Conservation (phyloP, 257 asterid genomes). For the Handroanthus guayacan region DNA sequence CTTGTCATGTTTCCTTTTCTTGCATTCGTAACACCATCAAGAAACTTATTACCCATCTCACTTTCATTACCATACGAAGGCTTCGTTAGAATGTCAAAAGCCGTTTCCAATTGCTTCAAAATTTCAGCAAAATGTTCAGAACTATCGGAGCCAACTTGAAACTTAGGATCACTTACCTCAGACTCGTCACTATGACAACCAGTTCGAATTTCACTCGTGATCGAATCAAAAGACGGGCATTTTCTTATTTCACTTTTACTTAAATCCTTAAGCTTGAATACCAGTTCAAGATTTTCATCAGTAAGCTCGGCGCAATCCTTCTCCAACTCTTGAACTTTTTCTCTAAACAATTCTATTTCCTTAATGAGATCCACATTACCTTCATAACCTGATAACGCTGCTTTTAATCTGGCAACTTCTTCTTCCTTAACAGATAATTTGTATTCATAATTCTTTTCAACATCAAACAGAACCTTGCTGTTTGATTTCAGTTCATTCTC, state of each 20-base stretch:
- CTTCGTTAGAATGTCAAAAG: slow-evolving; percentile 56
- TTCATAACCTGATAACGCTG: slow-evolving; percentile 39
- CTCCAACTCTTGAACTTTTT: slow-evolving; percentile 75
- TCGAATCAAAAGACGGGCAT: slow-evolving; percentile 52
- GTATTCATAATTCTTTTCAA: slow-evolving; percentile 48
- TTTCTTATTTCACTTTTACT: slow-evolving; percentile 37
- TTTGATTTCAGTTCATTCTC: slow-evolving; percentile 52
- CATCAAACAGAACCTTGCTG: slow-evolving; percentile 25
- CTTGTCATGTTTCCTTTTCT: slow-evolving; percentile 29
- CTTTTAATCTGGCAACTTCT: slow-evolving; percentile 55
- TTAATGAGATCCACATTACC: slow-evolving; percentile 41
- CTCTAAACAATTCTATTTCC: slow-evolving; percentile 62
- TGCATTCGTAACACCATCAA: slow-evolving; percentile 39
- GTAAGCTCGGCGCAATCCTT: slow-evolving; percentile 86
- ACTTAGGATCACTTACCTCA: slow-evolving; percentile 62
- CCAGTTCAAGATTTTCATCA: slow-evolving; percentile 82
- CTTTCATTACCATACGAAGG: slow-evolving; percentile 43
- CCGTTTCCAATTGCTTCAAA: slow-evolving; percentile 50
- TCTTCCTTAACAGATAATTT: slow-evolving; percentile 57
- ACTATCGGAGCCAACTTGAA: slow-evolving; percentile 42
- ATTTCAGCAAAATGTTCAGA: slow-evolving; percentile 43
- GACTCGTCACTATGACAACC: slow-evolving; percentile 54
- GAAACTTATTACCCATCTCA: slow-evolving; percentile 35
- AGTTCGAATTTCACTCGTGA: slow-evolving; percentile 49
- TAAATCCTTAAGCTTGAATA: slow-evolving; percentile 77